phyloP scores from a whole-genome alignment of 768 basidiomycete species.

The Panus rudis region DNA sequence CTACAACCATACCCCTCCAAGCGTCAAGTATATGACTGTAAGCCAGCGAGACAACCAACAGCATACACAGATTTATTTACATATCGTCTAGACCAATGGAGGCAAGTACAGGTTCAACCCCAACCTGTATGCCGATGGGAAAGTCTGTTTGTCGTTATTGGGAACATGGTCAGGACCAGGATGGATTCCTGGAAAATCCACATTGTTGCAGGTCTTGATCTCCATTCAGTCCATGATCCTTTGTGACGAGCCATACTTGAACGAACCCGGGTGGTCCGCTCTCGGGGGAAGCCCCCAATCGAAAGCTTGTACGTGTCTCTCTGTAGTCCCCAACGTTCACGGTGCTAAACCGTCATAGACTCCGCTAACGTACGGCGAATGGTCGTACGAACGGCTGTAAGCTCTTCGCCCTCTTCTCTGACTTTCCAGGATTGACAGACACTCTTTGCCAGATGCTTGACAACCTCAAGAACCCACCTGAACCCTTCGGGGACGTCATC shows the following conservation, averaged over 20 bases:
- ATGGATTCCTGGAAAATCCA: constrained; percentile 87
- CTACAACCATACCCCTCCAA: constrained; percentile 84
- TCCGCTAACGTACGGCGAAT: constrained; percentile 90
- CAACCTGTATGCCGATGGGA: constrained; percentile 91
- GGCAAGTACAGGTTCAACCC: constrained; percentile 92
- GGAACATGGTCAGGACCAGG: constrained; percentile 94
- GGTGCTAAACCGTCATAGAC: constrained; percentile 39
- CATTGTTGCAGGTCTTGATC: constrained; percentile 76
- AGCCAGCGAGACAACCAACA: too few relatives aligned
- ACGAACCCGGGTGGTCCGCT: constrained; percentile 84
- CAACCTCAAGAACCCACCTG: constrained; percentile 73
- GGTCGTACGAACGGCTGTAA: constrained; percentile 83
- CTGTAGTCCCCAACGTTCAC: too few relatives aligned
- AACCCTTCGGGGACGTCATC: constrained; percentile 82
- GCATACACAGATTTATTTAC: constrained; percentile 4
- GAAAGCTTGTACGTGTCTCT: constrained; percentile 52
- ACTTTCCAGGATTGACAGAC: too few relatives aligned
- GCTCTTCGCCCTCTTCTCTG: constrained; percentile 15
- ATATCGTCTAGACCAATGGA: constrained; percentile 58
- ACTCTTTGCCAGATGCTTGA: constrained; percentile 72
- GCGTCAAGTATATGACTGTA: constrained; percentile 67
- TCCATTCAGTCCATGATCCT: constrained; percentile 97
- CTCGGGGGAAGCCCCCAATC: constrained; percentile 71
- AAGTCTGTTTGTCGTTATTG: constrained; percentile 87
- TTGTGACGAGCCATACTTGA: constrained; percentile 89